Evolutionary conservation across 768 basidiomycete genomes (phyloP), one percentile per base, ranked within the genome.

Genomic region (Suillus variegatus): DNA sequence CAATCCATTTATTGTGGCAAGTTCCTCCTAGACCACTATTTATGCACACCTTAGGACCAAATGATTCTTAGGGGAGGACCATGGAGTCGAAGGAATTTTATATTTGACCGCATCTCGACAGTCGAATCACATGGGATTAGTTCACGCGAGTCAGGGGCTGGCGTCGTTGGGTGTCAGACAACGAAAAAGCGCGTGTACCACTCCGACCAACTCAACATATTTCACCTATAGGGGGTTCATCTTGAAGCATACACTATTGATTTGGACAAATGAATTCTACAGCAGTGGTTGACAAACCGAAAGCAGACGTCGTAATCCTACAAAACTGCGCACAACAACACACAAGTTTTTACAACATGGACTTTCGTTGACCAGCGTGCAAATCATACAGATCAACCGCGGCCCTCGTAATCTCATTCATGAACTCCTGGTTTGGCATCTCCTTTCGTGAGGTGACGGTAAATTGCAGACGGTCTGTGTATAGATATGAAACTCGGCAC

Each of bases 381-480:
- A 97, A 78, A n/a, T 75, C 78, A 70, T 88, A 88, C 47, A 97
- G 62, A 70, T 97, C 95, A 41, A 87, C 82, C 1, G 87, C 83
- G 0, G 89, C 88, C 43, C 74, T 80, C 67, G 71, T 74, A 63
- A 97, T 87, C 73, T 94, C 93, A 63, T 86, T 75, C 52, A 86
- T 82, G 70, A 97, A 94, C 72, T 84, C 78, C 14, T 81, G 81
- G 73, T 95, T 93, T 43, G 87, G 93, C 91, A 91, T 91, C 77
- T 90, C 91, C 69, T 82, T 91, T 64, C 92, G 85, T 7, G 94
- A 95, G 7, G 95, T 97, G 73, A 97, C 81, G 35, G 93, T 95
- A 76, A 89, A 97, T 71, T 93, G 90, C 49, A 98, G 79, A 67
- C 84, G 87, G 76, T 95, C 91, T 93, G 61, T 35, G 57, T 22